Conservation (phyloP, 1,284 basidiomycete species). For the Cutaneotrichosporon curvatum region DNA sequence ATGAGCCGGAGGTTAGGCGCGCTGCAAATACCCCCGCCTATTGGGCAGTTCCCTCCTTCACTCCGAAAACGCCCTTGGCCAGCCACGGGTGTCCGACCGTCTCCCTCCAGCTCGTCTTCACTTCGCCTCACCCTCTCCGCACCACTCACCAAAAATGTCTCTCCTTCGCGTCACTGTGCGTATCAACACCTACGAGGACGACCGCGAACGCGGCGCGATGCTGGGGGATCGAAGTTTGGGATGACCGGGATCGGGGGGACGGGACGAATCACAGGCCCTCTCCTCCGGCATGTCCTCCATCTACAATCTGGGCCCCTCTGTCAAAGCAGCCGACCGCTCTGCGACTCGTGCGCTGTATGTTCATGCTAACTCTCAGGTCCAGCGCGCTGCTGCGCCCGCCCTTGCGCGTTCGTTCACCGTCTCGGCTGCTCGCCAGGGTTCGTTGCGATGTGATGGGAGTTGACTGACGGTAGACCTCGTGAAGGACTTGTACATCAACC, state of each 20-base stretch:
- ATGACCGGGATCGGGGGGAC: neutral
- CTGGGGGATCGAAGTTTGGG: neutral
- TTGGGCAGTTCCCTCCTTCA: neutral
- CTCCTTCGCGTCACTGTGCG: constrained; percentile 38
- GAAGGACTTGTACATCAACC: constrained; percentile 83
- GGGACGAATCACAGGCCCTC: no score
- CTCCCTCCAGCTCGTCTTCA: neutral
- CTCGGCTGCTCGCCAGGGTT: constrained; percentile 64
- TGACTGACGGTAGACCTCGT: constrained; percentile 61
- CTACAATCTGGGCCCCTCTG: no score
- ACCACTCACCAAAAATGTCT: constrained; percentile 33
- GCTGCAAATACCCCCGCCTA: neutral
- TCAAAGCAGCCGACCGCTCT: no score
- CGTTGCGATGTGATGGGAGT: constrained; percentile 22
- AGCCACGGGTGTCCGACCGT: neutral
- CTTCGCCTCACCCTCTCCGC: constrained; percentile 2
- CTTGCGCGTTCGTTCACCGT: constrained; percentile 54
- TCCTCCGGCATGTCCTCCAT: no score
- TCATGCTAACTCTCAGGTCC: constrained; percentile 21
- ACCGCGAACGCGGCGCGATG: neutral
- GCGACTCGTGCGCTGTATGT: neutral
- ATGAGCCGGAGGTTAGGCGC: constrained; percentile 5
- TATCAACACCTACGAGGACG: constrained; percentile 3
- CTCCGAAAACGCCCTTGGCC: constrained; percentile 5
- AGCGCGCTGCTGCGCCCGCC: constrained; percentile 27